Evolutionary conservation across 2,329 filamentous ascomycete genomes (phyloP).

Genomic region (Alternaria sp.): DNA sequence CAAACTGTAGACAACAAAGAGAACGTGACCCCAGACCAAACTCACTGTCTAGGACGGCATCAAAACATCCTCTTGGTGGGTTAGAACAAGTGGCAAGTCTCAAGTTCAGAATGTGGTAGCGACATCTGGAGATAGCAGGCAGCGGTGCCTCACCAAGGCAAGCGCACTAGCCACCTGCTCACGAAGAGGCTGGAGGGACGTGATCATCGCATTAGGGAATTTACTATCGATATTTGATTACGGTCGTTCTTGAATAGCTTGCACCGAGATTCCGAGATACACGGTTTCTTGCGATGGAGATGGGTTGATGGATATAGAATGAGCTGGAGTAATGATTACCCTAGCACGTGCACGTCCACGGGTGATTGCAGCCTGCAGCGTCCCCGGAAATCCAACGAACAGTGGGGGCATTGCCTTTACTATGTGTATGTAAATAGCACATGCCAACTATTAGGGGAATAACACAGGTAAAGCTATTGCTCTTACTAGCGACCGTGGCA

Average conservation of each 20-base stretch:
- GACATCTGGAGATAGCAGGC: neutral
- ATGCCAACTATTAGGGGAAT: too few species aligned
- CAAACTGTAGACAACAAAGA: neutral
- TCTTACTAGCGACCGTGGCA: too few species aligned
- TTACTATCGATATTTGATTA: too few species aligned
- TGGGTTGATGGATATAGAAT: neutral
- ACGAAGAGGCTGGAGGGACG: neutral
- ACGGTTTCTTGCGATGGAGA: neutral
- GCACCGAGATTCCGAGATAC: neutral
- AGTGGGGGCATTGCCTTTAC: neutral
- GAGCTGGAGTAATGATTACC: too few species aligned
- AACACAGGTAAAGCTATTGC: too few species aligned
- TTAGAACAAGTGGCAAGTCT: neutral
- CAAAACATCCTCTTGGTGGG: neutral
- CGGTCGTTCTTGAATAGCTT: neutral
- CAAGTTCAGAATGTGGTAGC: neutral
- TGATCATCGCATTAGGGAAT: neutral
- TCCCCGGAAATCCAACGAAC: neutral
- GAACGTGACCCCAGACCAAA: neutral
- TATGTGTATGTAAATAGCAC: too few species aligned
- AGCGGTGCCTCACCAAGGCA: neutral
- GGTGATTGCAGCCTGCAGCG: neutral
- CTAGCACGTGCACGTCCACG: neutral
- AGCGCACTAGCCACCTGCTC: neutral
- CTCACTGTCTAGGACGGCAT: neutral